Evolutionary conservation across 345 rosid species (phyloP), one percentile per base, ranked within the genome.

Genomic region (Passiflora organensis): DNA sequence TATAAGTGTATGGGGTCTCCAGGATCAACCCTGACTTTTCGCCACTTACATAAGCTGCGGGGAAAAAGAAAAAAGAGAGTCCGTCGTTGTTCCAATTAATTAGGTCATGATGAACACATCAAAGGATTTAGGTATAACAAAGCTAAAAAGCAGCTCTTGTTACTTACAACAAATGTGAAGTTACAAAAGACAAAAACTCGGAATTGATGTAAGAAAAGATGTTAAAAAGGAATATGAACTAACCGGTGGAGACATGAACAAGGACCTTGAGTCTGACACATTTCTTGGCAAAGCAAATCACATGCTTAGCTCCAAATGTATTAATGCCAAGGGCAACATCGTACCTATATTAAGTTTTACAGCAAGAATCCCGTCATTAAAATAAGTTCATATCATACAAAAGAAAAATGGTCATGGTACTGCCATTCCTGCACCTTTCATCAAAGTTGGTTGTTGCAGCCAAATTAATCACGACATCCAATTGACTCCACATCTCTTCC

Each of bases 301-400:
- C 78, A 60, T 82, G 55, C 51, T 65, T 77, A 6, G 82, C 80
- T 50, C 95, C 89, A 53, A 82, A 43, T 25, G 93, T 76, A 59
- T 87, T 84, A 48, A 82, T 65, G 13, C 53, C 72, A 49, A 82
- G 76, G 14, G 87, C 79, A 48, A 76, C 73, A 62, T 86, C 90
- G 22, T 72, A 76, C 24, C 80, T 75, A 45, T 46, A 58, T 41
- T 17, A 34, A 15, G 41, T 21, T 32, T 9, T 24, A 38, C 14
- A 41, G 1, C 36, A 21, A 21, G n/a, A 36, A 13, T 10, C 18
- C 8, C 10, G 13, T 11, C 2, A 20, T 12, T 28, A 28, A 28
- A 2, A 2, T 3, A 28, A 8, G 34, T 28, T 28, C 34, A 28
- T 28, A 28, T 28, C 34, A 28, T 2, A 28, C 8, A 3, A 28